Base-by-base conservation (phyloP, 495 filamentous ascomycete species). In the Cercophora samala region DNA sequence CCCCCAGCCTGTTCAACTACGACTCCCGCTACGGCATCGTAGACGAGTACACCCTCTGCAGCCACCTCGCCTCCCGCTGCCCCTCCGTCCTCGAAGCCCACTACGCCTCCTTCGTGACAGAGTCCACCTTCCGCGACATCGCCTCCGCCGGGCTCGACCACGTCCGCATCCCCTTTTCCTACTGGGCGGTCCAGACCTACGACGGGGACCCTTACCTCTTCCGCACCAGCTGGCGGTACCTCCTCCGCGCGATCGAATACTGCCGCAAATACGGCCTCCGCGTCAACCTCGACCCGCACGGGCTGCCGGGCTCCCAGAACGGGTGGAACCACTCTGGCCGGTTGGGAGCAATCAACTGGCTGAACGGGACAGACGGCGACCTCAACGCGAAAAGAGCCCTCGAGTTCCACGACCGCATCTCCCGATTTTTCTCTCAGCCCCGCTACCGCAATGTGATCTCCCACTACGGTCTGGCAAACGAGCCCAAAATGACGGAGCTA, bases 251-350 rank as follows among this genome's bases (percentile, higher is more conserved):
- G 3, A 96, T 99, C 70, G 96, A 99, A 72, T 98, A 90, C 79
- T 89, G 89, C 32, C 88, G 96, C n/a, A 92, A 94, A 72, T 91
- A 97, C 74, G 96, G 96, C 1, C 82, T 99, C 11, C 88, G 96
- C 2, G 89, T 99, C 52, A 99, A 98, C 67, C 88, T 99, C 5
- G 96, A 99, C 74, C 82, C 97, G 2, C 96, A 99, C 77, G 93
- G 84, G 19, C 74, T 93, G 0, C 92, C 91, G 0, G 92, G 92
- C 9, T 92, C 90, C 66, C 91, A 93, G 70, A 96, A 96, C 73
- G 92, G 92, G 0, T 95, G 91, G 91, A 95, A 95, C 73, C 92
- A 96, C 77, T 91, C 88, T 72, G 92, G 92, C 1, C 85, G 84
- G 6, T 86, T 89, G 67, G 91, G 91, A 1, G 62, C 72, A 26